phyloP scores from a whole-genome alignment of 2,329 filamentous ascomycete species.

The Xylaria sp. region DNA sequence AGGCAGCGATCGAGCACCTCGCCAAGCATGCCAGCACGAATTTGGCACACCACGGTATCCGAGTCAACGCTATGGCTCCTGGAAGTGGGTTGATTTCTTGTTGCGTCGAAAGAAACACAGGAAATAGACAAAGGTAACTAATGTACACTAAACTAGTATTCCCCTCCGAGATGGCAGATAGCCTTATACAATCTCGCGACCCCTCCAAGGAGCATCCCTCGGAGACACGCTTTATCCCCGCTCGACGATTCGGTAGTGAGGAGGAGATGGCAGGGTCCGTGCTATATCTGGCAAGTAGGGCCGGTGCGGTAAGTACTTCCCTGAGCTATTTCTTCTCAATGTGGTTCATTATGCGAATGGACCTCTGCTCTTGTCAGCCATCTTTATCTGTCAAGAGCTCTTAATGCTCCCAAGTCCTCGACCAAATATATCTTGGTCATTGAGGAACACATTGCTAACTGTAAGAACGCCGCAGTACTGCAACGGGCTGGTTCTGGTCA shows the following conservation, averaged over 20 bases:
- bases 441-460: neutral
- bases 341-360: neutral
- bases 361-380: too few species aligned
- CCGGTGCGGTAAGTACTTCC: constrained; percentile 41
- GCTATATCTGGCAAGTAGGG: constrained; percentile 48
- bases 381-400: too few species aligned
- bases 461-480: constrained; percentile 34
- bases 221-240: constrained; percentile 43
- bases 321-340: neutral
- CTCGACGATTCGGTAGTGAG: constrained; percentile 45
- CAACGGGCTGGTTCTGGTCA: constrained; percentile 47
- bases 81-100: constrained; percentile 43
- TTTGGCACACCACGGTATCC: constrained; percentile 43
- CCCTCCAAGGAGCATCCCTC: constrained; percentile 41
- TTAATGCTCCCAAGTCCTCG: too few species aligned
- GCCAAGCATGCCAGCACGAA: constrained; percentile 47
- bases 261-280: constrained; percentile 48
- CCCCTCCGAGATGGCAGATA: constrained; percentile 42
- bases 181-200: constrained; percentile 40
- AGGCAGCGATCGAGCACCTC: constrained; percentile 46
- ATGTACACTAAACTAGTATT: constrained; percentile 40
- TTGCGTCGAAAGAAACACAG: neutral
- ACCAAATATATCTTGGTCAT: neutral
- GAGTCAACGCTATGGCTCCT: constrained; percentile 48
- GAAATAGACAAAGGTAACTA: neutral